Base-by-base conservation (phyloP, 192 early-diverging fungal species). In the Phycomyces nitens region DNA sequence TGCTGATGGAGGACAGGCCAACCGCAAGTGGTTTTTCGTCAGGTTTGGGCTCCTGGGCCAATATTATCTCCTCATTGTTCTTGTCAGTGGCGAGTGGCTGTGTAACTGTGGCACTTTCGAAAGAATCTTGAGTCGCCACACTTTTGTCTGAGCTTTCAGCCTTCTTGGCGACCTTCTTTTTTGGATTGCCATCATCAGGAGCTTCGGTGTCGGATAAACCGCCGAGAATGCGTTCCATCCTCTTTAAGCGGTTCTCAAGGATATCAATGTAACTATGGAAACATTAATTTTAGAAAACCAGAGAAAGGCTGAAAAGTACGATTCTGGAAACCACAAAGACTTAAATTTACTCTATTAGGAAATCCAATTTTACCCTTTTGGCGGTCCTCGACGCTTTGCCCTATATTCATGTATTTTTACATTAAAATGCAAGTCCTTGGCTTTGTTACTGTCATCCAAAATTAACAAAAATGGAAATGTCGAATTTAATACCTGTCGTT, bases 371-470 rank as follows among this genome's bases (percentile, higher is more conserved):
- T 66, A 66, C 65, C 69, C 71, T 68, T 73, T 73, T 39, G 71
- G 71, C 44, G 71, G 71, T 55, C 71, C 71, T 4, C 71, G 56
- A n/a, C 66, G 66, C n/a, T 73, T 73, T 7, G 71, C 71, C 54
- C 71, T 73, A 40, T 27, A 40, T 26, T 23, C 3, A 22, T 43
- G 41, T 39, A 9, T 27, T 52, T 43, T 64, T 50, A 56, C 24
- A 53, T 38, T 39, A 38, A 11, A 38, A 50, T 22, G 10, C n/a
- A n/a, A n/a, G 10, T 20, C 4, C 3, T 5, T 20, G 49, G 2
- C 29, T 34, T 34, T 34, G 49, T 50, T 20, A 50, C 16, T 50
- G 10, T 20, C 2, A 50, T 22, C 5, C 16, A 2, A 50, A 50
- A 22, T 16, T 6, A 53, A 27, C 26, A 12, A 64, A 39, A 53